Conservation (phyloP, 1,284 basidiomycete species). For the Leccinum glutinopallens region DNA sequence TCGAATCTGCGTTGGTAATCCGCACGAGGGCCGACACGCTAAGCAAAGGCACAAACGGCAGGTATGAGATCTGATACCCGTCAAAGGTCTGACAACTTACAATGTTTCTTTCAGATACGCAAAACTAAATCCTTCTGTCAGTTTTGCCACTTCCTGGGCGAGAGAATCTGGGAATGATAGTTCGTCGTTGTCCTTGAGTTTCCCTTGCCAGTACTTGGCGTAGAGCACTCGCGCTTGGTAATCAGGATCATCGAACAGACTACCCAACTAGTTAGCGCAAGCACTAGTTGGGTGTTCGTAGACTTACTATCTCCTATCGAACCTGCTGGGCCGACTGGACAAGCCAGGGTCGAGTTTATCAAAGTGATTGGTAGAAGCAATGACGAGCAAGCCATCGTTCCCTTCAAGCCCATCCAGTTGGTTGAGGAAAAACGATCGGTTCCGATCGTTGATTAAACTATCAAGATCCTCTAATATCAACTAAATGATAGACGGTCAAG, state of each 20-base stretch:
- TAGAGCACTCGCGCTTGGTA: slow-evolving; percentile 65
- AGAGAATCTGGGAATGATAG: slow-evolving; percentile 69
- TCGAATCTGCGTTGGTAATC: slow-evolving; percentile 50
- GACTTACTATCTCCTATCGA: slow-evolving; percentile 82
- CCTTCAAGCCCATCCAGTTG: slow-evolving; percentile 74
- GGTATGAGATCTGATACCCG: neutral
- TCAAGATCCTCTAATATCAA: slow-evolving; percentile 79
- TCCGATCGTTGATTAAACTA: slow-evolving; percentile 72
- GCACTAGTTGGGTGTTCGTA: neutral
- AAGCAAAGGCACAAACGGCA: slow-evolving; percentile 11
- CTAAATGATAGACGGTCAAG: slow-evolving; percentile 12
- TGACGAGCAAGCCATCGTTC: slow-evolving; percentile 77
- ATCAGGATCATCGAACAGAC: slow-evolving; percentile 68
- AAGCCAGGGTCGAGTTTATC: slow-evolving; percentile 76
- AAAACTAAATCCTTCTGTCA: slow-evolving; percentile 72
- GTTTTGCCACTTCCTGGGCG: slow-evolving; percentile 56
- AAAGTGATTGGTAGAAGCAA: slow-evolving; percentile 84
- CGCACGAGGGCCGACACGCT: slow-evolving; percentile 67
- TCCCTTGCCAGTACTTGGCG: slow-evolving; percentile 75
- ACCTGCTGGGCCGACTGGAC: slow-evolving; percentile 76
- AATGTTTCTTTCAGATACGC: slow-evolving; percentile 85
- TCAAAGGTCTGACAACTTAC: slow-evolving; percentile 45
- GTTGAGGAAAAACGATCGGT: slow-evolving; percentile 85
- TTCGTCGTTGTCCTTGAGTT: slow-evolving; percentile 59
- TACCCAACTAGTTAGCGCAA: slow-evolving; percentile 28